A percentile compares a stretch with the other conserved stretches of the same genome.
Conservation (phyloP, 1,284 basidiomycete genomes). For the Phlebopus sp. region DNA sequence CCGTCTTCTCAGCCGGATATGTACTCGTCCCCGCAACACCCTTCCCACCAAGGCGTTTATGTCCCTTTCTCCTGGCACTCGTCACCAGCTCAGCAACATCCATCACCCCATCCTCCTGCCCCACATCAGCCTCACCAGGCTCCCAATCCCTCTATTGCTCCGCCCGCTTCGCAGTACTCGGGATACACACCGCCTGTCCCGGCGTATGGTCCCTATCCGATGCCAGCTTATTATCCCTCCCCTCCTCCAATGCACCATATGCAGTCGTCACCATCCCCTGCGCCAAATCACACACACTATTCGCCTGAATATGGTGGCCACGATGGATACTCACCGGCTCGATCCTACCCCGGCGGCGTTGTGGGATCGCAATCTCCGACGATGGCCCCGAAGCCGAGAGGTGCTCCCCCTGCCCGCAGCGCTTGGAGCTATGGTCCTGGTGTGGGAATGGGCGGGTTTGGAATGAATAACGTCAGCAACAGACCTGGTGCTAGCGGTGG, state of each 20-base stretch:
- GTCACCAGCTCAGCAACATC: slow-evolving; percentile 21
- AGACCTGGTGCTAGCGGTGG: slow-evolving; percentile 29
- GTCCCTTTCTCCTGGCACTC: slow-evolving; percentile 43
- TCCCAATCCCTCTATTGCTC: slow-evolving; percentile 30
- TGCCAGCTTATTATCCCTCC: slow-evolving; percentile 46
- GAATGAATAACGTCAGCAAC: slow-evolving; percentile 23
- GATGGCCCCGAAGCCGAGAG: slow-evolving; percentile 32
- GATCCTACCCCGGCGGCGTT: slow-evolving; percentile 22
- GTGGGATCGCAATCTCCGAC: slow-evolving; percentile 28
- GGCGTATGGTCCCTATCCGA: slow-evolving; percentile 43
- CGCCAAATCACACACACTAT: slow-evolving; percentile 32
- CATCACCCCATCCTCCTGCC: slow-evolving; percentile 21
- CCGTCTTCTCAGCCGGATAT: slow-evolving; percentile 32
- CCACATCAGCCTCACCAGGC: slow-evolving; percentile 36
- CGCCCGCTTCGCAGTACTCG: slow-evolving; percentile 34
- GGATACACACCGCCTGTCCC: slow-evolving; percentile 37
- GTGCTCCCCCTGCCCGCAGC: slow-evolving; percentile 46
- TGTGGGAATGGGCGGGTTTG: slow-evolving; percentile 43
- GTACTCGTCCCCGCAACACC: slow-evolving; percentile 32
- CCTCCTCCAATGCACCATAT: slow-evolving; percentile 39
- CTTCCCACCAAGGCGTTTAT: slow-evolving; percentile 33
- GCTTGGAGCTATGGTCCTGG: slow-evolving; percentile 72
- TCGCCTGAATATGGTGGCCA: slow-evolving; percentile 30
- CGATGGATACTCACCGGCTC: slow-evolving; percentile 28
- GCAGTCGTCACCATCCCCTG: slow-evolving; percentile 34